These are phyloP conservation scores for Pseudoscleropodium purum DNA, from an alignment of 225 moss, liverwort and hornwort genomes.

Conservation along the genomic window DNA sequence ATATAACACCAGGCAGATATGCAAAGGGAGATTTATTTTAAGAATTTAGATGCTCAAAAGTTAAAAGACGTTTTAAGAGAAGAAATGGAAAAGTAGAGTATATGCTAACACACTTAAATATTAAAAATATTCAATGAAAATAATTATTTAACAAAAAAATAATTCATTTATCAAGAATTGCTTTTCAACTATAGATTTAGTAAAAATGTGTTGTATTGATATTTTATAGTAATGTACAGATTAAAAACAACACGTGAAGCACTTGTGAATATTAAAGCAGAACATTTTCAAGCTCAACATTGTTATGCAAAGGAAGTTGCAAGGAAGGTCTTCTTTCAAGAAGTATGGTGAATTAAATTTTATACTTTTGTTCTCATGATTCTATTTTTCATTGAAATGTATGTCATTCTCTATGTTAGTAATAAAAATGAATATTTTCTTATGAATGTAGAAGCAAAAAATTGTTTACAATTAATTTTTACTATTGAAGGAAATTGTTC, in stretches of 20 bases:
- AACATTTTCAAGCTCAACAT: slow-evolving; percentile 56
- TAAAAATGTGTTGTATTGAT: not conserved
- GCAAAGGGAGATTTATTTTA: slow-evolving; percentile 37
- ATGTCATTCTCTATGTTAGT: not conserved
- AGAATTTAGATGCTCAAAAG: slow-evolving; percentile 53
- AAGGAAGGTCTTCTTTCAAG: slow-evolving; percentile 61
- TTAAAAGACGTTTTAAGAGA: slow-evolving; percentile 22
- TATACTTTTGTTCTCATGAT: not conserved
- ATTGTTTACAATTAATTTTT: not conserved
- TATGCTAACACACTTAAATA: not conserved
- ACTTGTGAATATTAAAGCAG: slow-evolving; percentile 42
- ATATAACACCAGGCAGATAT: slow-evolving; percentile 35
- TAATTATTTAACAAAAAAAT: not conserved
- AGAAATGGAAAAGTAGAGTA: slow-evolving; percentile 54
- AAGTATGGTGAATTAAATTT: slow-evolving; percentile 17
- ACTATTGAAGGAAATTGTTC: slow-evolving; percentile 51
- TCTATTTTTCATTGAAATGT: no score
- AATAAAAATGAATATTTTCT: not conserved
- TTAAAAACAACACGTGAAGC: slow-evolving; percentile 34
- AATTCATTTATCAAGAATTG: not conserved
- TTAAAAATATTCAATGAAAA: not conserved
- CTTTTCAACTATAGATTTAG: not conserved
- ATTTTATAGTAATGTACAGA: not conserved
- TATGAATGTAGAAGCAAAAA: not conserved
- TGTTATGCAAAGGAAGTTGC: slow-evolving; percentile 50